Base-by-base conservation (phyloP, 768 basidiomycete genomes). In the Rhizopogon vinicolor region DNA sequence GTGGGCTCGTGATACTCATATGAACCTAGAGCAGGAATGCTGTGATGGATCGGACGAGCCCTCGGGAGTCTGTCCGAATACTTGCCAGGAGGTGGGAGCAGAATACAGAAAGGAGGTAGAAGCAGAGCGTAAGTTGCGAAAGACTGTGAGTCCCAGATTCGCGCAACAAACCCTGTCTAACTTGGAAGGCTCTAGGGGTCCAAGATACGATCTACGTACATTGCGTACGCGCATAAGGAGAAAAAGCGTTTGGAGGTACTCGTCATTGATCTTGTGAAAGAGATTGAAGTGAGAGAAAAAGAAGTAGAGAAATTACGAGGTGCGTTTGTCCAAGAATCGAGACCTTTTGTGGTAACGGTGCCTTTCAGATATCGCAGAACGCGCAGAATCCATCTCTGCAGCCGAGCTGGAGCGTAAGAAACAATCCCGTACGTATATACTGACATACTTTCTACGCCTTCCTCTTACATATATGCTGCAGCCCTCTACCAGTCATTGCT, bases 21-120 rank as follows among this genome's bases (percentile, higher is more conserved):
- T 5, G 10, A 10, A 14, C 3, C 18, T 60, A 97, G 96, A 99
- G 68, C 78, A 81, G 1, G 83, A 92, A 66, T 99, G 96, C 63
- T 99, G 96, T 65, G 96, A 99, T 62, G 96, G 96, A 12, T 93
- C 93, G 0, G 96, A 99, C 70, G 97, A 99, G 72, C 79, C 76
- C 25, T 70, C 81, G 9, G 93, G 93, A 16, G 76, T 87, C 14
- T 99, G 97, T 68, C 71, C 78, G 37, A 85, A 97, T 68, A 73
- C 72, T 3, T 99, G 97, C 68, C 77, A 78, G 45, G 83, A 87
- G 64, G 77, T 90, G 43, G 93, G 94, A 1, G 81, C 83, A 55
- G 82, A 64, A 33, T 83, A 90, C 69, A 75, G 85, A 60, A 82
- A 81, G 70, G 79, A 83, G 66, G 72, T 74, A 31, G 89, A 87